Evolutionary conservation across 2,329 filamentous ascomycete species (phyloP).

Genomic region (Calonectria montana): DNA sequence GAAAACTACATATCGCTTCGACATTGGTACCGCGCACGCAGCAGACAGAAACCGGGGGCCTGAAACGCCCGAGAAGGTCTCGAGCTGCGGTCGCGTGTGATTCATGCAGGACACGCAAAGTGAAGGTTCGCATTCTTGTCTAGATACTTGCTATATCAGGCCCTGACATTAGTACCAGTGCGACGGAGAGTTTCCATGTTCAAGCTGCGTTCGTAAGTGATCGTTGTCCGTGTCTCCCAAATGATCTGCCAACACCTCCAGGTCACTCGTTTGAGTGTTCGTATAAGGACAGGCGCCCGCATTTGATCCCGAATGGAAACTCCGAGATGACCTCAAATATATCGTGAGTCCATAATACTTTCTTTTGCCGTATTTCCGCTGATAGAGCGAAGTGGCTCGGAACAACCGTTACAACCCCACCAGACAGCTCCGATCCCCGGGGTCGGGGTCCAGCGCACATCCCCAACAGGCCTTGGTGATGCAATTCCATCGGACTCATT

Average conservation of each 20-base stretch:
- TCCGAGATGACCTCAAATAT: background rate
- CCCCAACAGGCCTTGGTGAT: background rate
- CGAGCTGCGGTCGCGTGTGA: background rate
- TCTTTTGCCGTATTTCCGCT: background rate
- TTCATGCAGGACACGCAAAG: background rate
- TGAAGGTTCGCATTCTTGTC: background rate
- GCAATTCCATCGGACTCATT: background rate
- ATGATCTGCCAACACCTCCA: background rate
- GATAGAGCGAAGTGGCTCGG: background rate
- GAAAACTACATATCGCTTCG: background rate
- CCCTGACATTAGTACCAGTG: background rate
- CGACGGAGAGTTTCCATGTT: background rate
- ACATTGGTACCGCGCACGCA: background rate
- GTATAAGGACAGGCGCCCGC: background rate
- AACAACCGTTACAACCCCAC: background rate
- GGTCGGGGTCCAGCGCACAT: background rate
- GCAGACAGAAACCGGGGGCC: background rate
- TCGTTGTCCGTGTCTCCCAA: background rate
- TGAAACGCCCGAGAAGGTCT: background rate
- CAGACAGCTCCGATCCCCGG: background rate
- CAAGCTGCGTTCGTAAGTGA: background rate
- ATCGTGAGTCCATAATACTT: background rate
- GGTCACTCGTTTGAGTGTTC: background rate
- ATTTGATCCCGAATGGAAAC: background rate
- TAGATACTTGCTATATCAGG: background rate